phyloP scores from a whole-genome alignment of 1,284 basidiomycete species.

The Wallemia ichthyophaga region DNA sequence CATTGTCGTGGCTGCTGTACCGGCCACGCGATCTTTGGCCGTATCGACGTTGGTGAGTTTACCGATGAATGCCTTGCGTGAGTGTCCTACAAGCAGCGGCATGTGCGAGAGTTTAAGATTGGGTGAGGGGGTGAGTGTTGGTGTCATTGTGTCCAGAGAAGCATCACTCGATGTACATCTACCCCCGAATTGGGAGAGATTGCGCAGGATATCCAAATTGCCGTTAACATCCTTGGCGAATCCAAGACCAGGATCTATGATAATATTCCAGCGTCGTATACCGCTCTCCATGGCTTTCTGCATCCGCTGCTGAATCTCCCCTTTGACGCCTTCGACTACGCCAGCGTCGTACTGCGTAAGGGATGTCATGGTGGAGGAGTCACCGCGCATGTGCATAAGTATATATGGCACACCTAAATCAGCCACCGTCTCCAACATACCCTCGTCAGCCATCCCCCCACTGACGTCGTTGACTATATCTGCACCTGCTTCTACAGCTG shows the following conservation, averaged over 20 bases:
- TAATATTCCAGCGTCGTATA: slow-evolving; percentile 60
- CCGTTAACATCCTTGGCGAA: slow-evolving; percentile 65
- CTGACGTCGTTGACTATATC: slow-evolving; percentile 87
- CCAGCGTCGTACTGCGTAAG: slow-evolving; percentile 26
- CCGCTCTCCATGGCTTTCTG: slow-evolving; percentile 40
- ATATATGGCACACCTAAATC: slow-evolving; percentile 33
- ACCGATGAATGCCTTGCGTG: slow-evolving; percentile 58
- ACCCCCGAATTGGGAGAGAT: slow-evolving; percentile 22
- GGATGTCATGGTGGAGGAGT: slow-evolving; percentile 23
- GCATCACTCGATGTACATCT: too few species aligned
- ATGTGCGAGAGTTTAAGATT: slow-evolving; percentile 25
- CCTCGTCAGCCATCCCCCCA: slow-evolving; percentile 21
- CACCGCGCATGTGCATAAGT: slow-evolving; percentile 76
- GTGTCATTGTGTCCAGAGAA: too few species aligned
- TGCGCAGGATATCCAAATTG: slow-evolving; percentile 37
- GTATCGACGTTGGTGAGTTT: slow-evolving; percentile 20
- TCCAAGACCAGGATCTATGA: slow-evolving; percentile 77
- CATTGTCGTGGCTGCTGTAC: slow-evolving; percentile 49
- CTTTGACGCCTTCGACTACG: slow-evolving; percentile 36
- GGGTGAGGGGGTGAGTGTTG: slow-evolving; percentile 3
- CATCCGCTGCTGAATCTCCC: slow-evolving; percentile 43
- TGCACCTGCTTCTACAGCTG: slow-evolving; percentile 51
- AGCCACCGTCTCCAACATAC: slow-evolving; percentile 37
- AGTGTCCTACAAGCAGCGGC: slow-evolving; percentile 46
- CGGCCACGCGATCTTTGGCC: slow-evolving; percentile 37